Base-by-base conservation (phyloP, 148 eudicot genomes). In the Persicaria tinctoria region DNA sequence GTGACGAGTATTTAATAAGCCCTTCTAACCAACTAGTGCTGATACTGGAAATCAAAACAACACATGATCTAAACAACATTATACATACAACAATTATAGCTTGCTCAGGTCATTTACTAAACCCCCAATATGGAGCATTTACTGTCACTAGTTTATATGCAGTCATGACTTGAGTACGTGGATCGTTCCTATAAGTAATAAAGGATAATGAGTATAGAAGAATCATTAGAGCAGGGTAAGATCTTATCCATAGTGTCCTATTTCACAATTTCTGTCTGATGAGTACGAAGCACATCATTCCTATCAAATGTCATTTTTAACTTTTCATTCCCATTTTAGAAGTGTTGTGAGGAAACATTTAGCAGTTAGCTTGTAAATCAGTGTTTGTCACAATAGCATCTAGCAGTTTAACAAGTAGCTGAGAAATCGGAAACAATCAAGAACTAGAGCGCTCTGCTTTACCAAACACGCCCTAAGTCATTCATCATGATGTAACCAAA, bases 121-220 rank as follows among this genome's bases (percentile, higher is more conserved):
- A 89, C 0, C 91, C 90, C 93, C 93, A 89, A 71, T 89, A 89
- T 8, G 90, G 93, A 51, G 80, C 91, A 79, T 89, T 89, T 49
- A 89, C 77, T 6, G 85, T 87, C 80, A 89, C 90, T 82, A 89
- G 77, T 70, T 89, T 89, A 86, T 89, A 89, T 12, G 93, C 91
- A 11, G 89, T 89, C 91, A 85, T 84, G 66, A 89, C 88, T 46
- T 87, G 93, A 57, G 74, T 32, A 32, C 41, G 41, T 70, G 76
- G 86, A 81, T 16, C 66, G 63, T 2, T 77, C 87, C 93, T 89
- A 47, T 6, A 20, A 18, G 7, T n/a, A 56, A n/a, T 20, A 57
- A 18, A 4, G 62, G 9, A 8, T 56, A 56, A 56, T 8, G 56
- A 51, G 5, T 51, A 12, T n/a, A 53, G 4, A 53, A 32, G 41